Evolutionary conservation across 148 eudicot genomes (phyloP).

Genomic region (Nepenthes mirabilis): DNA sequence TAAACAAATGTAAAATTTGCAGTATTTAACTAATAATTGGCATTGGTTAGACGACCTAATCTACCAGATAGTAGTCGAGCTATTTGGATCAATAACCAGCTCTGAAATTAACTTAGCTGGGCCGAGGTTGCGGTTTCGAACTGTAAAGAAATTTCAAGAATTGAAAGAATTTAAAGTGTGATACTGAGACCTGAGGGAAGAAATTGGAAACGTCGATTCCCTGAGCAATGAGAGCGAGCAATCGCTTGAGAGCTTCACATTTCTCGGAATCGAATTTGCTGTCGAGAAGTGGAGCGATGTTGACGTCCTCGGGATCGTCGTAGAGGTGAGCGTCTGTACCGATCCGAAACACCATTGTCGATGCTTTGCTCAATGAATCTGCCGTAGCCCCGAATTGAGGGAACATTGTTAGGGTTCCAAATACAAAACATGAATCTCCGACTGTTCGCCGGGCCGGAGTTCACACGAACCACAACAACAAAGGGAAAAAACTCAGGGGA

Average conservation of each 20-base stretch:
- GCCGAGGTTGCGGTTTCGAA: not conserved
- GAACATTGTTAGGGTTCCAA: conserved; percentile 34
- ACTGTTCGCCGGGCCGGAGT: too few species aligned
- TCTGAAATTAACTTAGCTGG: not conserved
- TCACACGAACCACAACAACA: too few species aligned
- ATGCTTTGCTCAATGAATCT: conserved; percentile 76
- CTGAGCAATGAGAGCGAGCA: conserved; percentile 95
- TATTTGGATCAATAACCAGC: conserved; percentile 1
- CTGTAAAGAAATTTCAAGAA: not conserved
- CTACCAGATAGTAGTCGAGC: not conserved
- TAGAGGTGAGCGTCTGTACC: conserved; percentile 98
- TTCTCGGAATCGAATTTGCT: conserved; percentile 89
- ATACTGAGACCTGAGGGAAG: conserved; percentile 74
- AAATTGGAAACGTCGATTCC: conserved; percentile 84
- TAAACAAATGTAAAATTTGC: too few species aligned
- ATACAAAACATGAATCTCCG: too few species aligned
- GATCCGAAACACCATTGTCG: conserved; percentile 82
- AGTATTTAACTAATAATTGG: too few species aligned
- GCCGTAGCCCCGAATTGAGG: conserved; percentile 75
- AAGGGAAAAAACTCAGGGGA: too few species aligned
- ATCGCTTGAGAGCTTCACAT: conserved; percentile 90
- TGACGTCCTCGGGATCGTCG: conserved; percentile 97
- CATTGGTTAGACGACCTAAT: not conserved
- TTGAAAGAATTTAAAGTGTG: not conserved
- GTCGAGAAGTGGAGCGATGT: conserved; percentile 66